Base-by-base conservation (phyloP, 2,329 filamentous ascomycete species). In the Apiospora sp. region DNA sequence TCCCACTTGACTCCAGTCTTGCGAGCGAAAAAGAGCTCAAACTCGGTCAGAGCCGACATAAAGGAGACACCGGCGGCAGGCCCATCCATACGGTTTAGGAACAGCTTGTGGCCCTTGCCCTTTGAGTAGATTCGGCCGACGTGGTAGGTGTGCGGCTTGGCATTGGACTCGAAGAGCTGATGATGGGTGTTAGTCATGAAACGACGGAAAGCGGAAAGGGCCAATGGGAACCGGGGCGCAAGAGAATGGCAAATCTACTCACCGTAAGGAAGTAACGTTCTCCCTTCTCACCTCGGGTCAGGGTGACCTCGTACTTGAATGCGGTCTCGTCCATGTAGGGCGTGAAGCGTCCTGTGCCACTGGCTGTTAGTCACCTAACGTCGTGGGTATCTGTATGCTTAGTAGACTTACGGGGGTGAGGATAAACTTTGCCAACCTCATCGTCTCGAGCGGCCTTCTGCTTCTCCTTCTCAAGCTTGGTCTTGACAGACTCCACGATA, bases 81-180 rank as follows among this genome's bases (percentile, higher is more conserved):
- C 7, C 22, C 58, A 3, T 24, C 34, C 30, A 64, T 64, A 10
- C 58, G 58, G 10, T 41, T 2, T 1, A 6, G n/a, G 1, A 41
- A 1, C 10, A 4, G 7, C 58, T 22, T 37, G 72, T 82, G 82
- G 8, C 81, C 80, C 8, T 81, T 84, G 71, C 81, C 83, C 70
- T 84, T 84, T 76, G 84, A 85, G 75, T 84, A 85, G 71, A 88
- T 89, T 67, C 86, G 86, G 10, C 88, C 88, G 67, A 90, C 88
- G 75, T 87, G 88, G 82, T 94, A 95, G 0, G 88, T 86, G 73
- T 83, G 84, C 0, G 92, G 92, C 19, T 83, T 81, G 14, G 86
- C 83, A 73, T 89, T 86, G 6, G 91, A 92, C 80, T 94, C 90
- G 83, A 90, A 93, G 69, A 95, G 85, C 92, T 94, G 74, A 41